phyloP scores from a whole-genome alignment of 345 rosid genomes.

The Kernera saxatilis region DNA sequence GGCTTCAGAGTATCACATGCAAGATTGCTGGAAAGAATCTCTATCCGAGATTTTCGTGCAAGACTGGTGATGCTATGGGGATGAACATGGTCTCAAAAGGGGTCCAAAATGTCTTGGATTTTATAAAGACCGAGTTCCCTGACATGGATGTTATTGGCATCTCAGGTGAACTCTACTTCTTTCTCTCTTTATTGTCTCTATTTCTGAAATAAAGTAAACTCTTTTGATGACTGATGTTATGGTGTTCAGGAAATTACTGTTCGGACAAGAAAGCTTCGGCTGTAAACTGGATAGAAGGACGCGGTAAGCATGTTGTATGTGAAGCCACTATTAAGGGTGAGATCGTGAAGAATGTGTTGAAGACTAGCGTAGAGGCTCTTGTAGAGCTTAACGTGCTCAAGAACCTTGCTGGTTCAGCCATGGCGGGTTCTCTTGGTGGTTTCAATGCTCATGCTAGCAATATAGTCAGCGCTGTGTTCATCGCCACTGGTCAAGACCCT shows the following conservation, averaged over 20 bases:
- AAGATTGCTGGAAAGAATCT: conserved; percentile 50
- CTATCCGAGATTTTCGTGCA: conserved; percentile 48
- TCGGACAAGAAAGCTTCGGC: conserved; percentile 69
- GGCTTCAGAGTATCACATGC: conserved; percentile 38
- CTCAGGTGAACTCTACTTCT: too few relatives aligned
- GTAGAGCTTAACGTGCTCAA: conserved; percentile 70
- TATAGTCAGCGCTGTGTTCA: conserved; percentile 55
- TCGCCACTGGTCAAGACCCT: conserved; percentile 85
- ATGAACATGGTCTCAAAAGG: conserved; percentile 66
- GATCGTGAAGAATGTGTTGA: conserved; percentile 56
- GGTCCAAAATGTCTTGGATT: conserved; percentile 53
- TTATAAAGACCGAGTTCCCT: conserved; percentile 37
- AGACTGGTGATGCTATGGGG: conserved; percentile 74
- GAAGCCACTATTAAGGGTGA: conserved; percentile 58
- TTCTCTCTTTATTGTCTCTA: neutral
- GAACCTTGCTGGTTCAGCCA: conserved; percentile 72
- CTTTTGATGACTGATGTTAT: neutral
- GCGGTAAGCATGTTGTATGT: conserved; percentile 68
- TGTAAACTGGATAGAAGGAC: conserved; percentile 73
- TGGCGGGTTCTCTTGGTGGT: conserved; percentile 80
- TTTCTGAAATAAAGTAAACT: neutral
- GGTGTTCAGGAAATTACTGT: conserved; percentile 51
- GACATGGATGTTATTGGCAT: conserved; percentile 60
- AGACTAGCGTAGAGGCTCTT: conserved; percentile 55
- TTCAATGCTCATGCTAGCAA: conserved; percentile 80